Conservation (phyloP, 805 yeast genomes). For the Teunomyces aglyptinius region DNA sequence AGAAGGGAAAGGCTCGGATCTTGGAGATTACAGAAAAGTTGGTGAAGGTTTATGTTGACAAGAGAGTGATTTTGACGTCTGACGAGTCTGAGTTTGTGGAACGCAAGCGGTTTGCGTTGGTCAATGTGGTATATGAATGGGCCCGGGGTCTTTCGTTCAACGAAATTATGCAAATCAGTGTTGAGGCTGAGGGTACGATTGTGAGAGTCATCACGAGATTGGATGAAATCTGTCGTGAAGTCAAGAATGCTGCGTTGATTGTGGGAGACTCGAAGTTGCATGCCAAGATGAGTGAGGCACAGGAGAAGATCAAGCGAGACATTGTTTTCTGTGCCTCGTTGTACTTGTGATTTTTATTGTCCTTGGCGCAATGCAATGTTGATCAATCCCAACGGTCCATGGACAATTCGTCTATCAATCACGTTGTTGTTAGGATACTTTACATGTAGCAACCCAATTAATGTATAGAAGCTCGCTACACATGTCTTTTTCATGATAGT, state of each 20-base stretch:
- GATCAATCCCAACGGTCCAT: constrained; percentile 32
- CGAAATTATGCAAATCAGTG: constrained; percentile 84
- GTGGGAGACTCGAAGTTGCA: constrained; percentile 92
- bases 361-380: constrained; percentile 12
- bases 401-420: constrained; percentile 21
- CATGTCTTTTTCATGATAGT: constrained; percentile 20
- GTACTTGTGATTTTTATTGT: constrained; percentile 49
- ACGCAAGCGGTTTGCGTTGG: constrained; percentile 81
- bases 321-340: constrained; percentile 96
- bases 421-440: constrained; percentile 27
- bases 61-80: constrained; percentile 71
- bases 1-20: constrained; percentile 63
- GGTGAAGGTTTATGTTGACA: constrained; percentile 57
- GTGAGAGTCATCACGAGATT: constrained; percentile 92
- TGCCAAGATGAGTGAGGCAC: constrained; percentile 86
- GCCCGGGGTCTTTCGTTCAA: constrained; percentile 90
- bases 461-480: constrained; percentile 37
- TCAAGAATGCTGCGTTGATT: constrained; percentile 87
- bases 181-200: constrained; percentile 93
- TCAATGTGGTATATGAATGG: constrained; percentile 97
- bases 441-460: constrained; percentile 33
- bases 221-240: constrained; percentile 94
- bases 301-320: constrained; percentile 92
- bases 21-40: constrained; percentile 66
- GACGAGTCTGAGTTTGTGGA: constrained; percentile 87